These are phyloP conservation scores for Pezicula neosporulosa DNA, from an alignment of 2,329 filamentous ascomycete genomes.

Conservation along the genomic window DNA sequence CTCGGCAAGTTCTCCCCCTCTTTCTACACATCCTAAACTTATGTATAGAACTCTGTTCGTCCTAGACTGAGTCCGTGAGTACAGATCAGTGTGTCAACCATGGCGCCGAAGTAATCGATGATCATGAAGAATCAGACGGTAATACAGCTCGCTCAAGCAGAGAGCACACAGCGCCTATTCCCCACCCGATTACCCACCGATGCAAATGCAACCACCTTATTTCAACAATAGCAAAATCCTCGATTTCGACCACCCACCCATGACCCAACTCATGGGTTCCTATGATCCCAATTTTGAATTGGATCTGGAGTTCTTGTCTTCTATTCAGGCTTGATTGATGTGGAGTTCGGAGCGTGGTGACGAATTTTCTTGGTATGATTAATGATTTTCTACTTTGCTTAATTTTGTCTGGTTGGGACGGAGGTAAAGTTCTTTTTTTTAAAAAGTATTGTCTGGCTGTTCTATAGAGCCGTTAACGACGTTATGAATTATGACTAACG, in stretches of 20 bases:
- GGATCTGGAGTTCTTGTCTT: conserved; percentile 1
- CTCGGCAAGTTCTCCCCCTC: conserved; percentile 72
- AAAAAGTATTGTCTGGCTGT: too few relatives aligned
- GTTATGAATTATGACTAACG: too few relatives aligned
- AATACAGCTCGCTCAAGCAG: background rate
- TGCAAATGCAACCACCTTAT: background rate
- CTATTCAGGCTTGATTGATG: conserved; percentile 1
- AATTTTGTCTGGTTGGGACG: too few relatives aligned
- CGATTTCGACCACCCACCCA: background rate
- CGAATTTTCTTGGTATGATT: too few relatives aligned
- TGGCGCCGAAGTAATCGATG: background rate
- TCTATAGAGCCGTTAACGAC: too few relatives aligned
- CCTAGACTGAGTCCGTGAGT: conserved; percentile 58
- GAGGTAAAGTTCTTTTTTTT: too few relatives aligned
- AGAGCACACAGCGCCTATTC: background rate
- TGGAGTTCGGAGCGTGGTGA: too few relatives aligned
- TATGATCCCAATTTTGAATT: conserved; percentile 1
- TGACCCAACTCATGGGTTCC: background rate
- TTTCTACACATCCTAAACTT: conserved; percentile 25
- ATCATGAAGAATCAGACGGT: background rate
- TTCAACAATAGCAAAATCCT: background rate
- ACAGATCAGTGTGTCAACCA: conserved; percentile 14
- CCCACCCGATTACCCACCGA: background rate
- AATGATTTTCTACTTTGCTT: too few relatives aligned
- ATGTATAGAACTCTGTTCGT: conserved; percentile 56